Conservation (phyloP, 2,329 filamentous ascomycete species). For the Colletotrichum sp. region DNA sequence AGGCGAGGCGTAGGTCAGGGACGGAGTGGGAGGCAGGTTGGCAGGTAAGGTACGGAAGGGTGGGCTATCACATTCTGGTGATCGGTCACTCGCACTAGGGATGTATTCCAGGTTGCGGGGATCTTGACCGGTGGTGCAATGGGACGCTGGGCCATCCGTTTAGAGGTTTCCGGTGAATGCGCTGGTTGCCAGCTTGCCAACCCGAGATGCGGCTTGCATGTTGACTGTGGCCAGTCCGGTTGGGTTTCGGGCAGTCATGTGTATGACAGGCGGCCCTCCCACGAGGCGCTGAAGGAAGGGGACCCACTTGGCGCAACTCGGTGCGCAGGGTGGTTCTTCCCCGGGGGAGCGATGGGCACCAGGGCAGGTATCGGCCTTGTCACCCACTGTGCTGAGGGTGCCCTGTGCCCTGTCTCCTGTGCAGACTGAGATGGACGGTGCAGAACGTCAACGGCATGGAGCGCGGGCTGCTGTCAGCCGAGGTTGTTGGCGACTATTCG, state of each 20-base stretch:
- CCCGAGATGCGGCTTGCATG: not conserved
- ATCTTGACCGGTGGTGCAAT: conserved; percentile 18
- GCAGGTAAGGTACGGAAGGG: not conserved
- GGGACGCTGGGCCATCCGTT: conserved; percentile 1
- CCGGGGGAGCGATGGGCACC: not conserved
- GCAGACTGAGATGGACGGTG: not conserved
- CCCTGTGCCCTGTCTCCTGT: not conserved
- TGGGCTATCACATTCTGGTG: conserved; percentile 20
- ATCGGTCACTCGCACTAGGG: conserved; percentile 14
- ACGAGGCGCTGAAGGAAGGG: conserved; percentile 17
- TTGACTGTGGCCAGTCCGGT: not conserved
- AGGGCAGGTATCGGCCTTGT: not conserved
- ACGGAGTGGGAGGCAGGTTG: not conserved
- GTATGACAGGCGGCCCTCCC: not conserved
- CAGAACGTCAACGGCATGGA: not conserved
- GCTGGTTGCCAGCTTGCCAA: not conserved
- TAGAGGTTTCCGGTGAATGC: conserved; percentile 13
- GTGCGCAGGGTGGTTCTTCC: not conserved
- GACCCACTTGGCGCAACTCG: conserved; percentile 5
- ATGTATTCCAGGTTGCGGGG: conserved; percentile 4
- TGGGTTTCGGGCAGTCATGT: not conserved
- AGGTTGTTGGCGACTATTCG: not conserved
- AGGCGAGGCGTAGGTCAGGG: not conserved
- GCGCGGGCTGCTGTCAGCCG: not conserved
- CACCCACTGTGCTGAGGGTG: not conserved